phyloP scores from a whole-genome alignment of 2,329 filamentous ascomycete species.

The Lizonia empirigonia region DNA sequence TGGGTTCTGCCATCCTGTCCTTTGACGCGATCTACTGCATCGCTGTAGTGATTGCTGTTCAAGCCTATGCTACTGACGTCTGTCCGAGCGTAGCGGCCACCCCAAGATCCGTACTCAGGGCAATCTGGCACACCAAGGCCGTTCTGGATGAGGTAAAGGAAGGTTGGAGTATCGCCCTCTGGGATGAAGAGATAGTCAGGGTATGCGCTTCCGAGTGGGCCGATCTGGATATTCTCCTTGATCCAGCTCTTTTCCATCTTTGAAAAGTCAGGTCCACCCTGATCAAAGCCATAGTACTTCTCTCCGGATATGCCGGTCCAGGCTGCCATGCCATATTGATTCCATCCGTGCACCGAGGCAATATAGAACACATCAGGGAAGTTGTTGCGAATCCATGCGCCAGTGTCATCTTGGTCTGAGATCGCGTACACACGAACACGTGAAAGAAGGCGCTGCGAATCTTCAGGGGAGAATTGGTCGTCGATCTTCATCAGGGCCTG shows the following conservation, averaged over 20 bases:
- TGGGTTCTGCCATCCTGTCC: slow-evolving; percentile 43
- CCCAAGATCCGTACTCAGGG: slow-evolving; percentile 58
- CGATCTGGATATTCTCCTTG: slow-evolving; percentile 60
- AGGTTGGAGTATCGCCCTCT: slow-evolving; percentile 61
- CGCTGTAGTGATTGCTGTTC: slow-evolving; percentile 47
- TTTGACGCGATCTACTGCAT: slow-evolving; percentile 46
- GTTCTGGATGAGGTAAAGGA: slow-evolving; percentile 58
- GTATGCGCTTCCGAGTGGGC: slow-evolving; percentile 51
- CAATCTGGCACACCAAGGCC: slow-evolving; percentile 55
- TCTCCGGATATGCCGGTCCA: slow-evolving; percentile 64
- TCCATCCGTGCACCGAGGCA: slow-evolving; percentile 61
- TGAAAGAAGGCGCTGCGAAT: slow-evolving; percentile 41
- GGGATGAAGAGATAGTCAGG: slow-evolving; percentile 58
- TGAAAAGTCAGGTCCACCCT: slow-evolving; percentile 56
- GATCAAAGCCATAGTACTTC: slow-evolving; percentile 54
- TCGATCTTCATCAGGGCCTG: slow-evolving; percentile 54
- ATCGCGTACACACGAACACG: slow-evolving; percentile 53
- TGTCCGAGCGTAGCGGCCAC: slow-evolving; percentile 52
- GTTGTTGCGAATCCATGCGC: slow-evolving; percentile 60
- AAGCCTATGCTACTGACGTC: slow-evolving; percentile 43
- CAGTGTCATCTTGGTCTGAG: slow-evolving; percentile 65
- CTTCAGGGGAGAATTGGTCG: slow-evolving; percentile 37
- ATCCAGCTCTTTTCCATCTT: slow-evolving; percentile 60
- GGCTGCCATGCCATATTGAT: slow-evolving; percentile 59
- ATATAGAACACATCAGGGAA: slow-evolving; percentile 64